Evolutionary conservation across 202 grass and related monocot genomes (phyloP).

Genomic region (Setaria italica): DNA sequence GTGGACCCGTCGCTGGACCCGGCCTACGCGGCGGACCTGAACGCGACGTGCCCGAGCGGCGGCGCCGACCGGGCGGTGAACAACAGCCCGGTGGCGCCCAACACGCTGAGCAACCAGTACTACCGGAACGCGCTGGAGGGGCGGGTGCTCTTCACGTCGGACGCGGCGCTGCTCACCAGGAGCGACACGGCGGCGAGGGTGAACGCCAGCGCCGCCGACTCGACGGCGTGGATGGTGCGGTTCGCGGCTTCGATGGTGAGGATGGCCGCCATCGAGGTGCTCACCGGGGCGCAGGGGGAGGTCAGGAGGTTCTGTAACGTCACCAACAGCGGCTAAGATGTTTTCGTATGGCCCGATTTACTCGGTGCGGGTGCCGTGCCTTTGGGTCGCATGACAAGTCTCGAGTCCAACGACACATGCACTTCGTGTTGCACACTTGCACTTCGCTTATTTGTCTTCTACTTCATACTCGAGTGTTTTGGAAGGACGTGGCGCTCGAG

Average conservation of each 20-base stretch:
- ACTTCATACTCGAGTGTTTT: no score
- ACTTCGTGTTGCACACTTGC: no score
- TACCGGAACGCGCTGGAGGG: constrained; percentile 24
- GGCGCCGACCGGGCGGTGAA: constrained; percentile 24
- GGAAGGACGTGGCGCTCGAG: no score
- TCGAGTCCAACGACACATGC: no score
- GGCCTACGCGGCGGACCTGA: constrained; percentile 10
- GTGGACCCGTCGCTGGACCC: constrained; percentile 3
- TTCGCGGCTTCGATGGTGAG: constrained; percentile 43
- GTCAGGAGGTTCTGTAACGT: constrained; percentile 41
- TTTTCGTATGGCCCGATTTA: no score
- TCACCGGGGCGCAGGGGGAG: constrained; percentile 42
- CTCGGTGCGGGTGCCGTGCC: no score
- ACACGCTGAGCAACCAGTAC: constrained; percentile 44
- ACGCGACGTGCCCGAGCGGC: neutral
- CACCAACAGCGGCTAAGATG: constrained; percentile 20
- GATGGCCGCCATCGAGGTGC: constrained; percentile 46
- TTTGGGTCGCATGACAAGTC: no score
- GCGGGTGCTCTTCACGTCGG: constrained; percentile 46
- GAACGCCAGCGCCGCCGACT: neutral
- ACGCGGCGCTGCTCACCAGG: constrained; percentile 34
- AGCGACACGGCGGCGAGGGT: constrained; percentile 20
- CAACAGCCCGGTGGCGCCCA: constrained; percentile 3
- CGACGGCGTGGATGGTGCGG: neutral
- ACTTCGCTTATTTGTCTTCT: no score